These are phyloP conservation scores for Boletus eberwhitei DNA, from an alignment of 768 basidiomycete genomes.

Conservation along the genomic window DNA sequence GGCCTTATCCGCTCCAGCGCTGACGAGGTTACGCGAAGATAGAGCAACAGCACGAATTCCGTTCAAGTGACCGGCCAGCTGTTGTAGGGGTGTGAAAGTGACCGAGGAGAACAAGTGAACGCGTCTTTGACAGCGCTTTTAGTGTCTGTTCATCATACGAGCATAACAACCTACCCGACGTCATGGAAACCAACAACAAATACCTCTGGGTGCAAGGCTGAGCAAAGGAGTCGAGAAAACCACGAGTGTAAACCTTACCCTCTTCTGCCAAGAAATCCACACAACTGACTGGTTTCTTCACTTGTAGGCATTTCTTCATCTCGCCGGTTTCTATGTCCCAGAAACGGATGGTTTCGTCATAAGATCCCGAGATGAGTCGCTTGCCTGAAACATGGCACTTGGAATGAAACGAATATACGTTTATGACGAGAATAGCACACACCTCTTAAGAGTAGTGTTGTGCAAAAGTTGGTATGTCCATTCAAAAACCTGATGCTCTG, in stretches of 20 bases:
- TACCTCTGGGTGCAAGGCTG: slow-evolving; percentile 51
- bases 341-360: slow-evolving; percentile 89
- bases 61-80: slow-evolving; percentile 81
- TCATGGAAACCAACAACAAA: slow-evolving; percentile 93
- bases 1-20: slow-evolving; percentile 70
- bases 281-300: slow-evolving; percentile 89
- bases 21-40: slow-evolving; percentile 80
- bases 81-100: slow-evolving; percentile 80
- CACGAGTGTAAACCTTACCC: slow-evolving; percentile 40
- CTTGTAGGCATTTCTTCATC: slow-evolving; percentile 71
- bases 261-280: slow-evolving; percentile 83
- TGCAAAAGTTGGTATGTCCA: slow-evolving; percentile 87
- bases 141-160: slow-evolving; percentile 1
- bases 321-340: slow-evolving; percentile 77
- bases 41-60: slow-evolving; percentile 89
- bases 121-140: slow-evolving; percentile 44
- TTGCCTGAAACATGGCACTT: slow-evolving; percentile 44
- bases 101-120: slow-evolving; percentile 86
- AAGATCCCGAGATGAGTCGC: slow-evolving; percentile 82
- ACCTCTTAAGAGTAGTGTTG: slow-evolving; percentile 68
- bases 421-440: neutral
- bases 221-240: neutral
- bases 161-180: slow-evolving; percentile 61
- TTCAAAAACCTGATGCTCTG: slow-evolving; percentile 75
- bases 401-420: neutral